These are phyloP conservation scores for Anthoceros angustus DNA, from an alignment of 225 moss, liverwort and hornwort species.

Conservation along the genomic window DNA sequence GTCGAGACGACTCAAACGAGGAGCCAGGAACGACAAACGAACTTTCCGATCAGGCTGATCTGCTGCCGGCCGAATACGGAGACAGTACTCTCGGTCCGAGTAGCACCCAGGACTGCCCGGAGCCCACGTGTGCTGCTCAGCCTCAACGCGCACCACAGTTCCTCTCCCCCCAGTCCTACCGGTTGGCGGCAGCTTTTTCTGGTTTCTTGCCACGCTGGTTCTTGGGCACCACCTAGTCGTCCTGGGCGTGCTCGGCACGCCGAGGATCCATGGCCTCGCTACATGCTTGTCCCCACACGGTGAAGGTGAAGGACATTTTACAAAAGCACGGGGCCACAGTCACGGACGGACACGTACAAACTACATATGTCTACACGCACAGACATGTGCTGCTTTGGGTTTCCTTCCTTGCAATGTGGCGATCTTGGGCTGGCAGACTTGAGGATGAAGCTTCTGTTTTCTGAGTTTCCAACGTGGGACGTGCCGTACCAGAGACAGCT, in stretches of 20 bases:
- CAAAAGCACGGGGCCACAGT: neutral
- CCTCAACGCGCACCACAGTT: too few relatives aligned
- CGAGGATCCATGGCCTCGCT: constrained; percentile 1
- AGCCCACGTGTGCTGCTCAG: neutral
- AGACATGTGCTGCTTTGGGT: neutral
- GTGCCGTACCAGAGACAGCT: constrained; percentile 2
- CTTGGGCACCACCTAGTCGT: too few relatives aligned
- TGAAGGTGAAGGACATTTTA: neutral
- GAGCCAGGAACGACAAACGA: neutral
- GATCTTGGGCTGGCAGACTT: neutral
- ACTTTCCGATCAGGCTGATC: too few relatives aligned
- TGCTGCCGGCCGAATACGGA: neutral
- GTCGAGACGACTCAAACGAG: neutral
- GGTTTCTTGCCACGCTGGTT: too few relatives aligned
- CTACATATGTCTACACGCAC: neutral
- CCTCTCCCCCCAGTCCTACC: neutral
- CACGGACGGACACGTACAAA: neutral
- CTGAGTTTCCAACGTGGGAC: neutral
- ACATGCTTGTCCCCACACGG: neutral
- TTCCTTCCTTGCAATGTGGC: constrained; percentile 4
- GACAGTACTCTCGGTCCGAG: neutral
- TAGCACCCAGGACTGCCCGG: neutral
- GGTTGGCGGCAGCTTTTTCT: neutral
- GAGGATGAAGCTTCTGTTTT: constrained; percentile 1
- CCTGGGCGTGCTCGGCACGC: neutral